Conservation (phyloP, 2,329 filamentous ascomycete genomes). For the Fusarium sambucinum region DNA sequence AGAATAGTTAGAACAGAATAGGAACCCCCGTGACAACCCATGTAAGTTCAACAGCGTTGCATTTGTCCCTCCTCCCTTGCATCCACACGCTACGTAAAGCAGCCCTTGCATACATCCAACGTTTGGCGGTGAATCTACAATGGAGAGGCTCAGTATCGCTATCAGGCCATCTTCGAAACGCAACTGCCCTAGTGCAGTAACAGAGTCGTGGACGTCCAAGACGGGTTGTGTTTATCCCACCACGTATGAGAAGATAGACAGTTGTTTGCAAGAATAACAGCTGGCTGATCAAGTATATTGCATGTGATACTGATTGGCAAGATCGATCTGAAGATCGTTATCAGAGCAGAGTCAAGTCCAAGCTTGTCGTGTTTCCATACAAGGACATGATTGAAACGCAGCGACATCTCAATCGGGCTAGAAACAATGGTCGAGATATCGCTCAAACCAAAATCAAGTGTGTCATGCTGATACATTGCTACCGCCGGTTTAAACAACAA, state of each 20-base stretch:
- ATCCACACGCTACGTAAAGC: slow-evolving; percentile 32
- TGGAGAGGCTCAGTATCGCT: slow-evolving; percentile 27
- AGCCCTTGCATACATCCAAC: slow-evolving; percentile 26
- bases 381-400: slow-evolving; percentile 35
- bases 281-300: slow-evolving; percentile 15
- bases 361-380: slow-evolving; percentile 38
- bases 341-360: slow-evolving; percentile 42
- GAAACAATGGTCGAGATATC: slow-evolving; percentile 33
- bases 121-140: slow-evolving; percentile 46
- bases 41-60: slow-evolving; percentile 22
- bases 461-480: slow-evolving; percentile 30
- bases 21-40: slow-evolving; percentile 22
- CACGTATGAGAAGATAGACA: slow-evolving; percentile 3
- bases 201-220: slow-evolving; percentile 23
- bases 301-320: slow-evolving; percentile 30
- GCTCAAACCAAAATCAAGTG: slow-evolving; percentile 19
- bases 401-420: slow-evolving; percentile 41
- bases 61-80: slow-evolving; percentile 41
- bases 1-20: not conserved
- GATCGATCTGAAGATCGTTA: slow-evolving; percentile 34
- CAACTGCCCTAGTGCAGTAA: slow-evolving; percentile 17
- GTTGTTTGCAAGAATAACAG: not conserved
- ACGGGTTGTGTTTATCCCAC: slow-evolving; percentile 27
- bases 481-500: slow-evolving; percentile 27
- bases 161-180: slow-evolving; percentile 33